Percentiles rank a stretch among this genome's conserved stretches.
Conservation (phyloP, 1,284 basidiomycete genomes). For the Malassezia restricta region DNA sequence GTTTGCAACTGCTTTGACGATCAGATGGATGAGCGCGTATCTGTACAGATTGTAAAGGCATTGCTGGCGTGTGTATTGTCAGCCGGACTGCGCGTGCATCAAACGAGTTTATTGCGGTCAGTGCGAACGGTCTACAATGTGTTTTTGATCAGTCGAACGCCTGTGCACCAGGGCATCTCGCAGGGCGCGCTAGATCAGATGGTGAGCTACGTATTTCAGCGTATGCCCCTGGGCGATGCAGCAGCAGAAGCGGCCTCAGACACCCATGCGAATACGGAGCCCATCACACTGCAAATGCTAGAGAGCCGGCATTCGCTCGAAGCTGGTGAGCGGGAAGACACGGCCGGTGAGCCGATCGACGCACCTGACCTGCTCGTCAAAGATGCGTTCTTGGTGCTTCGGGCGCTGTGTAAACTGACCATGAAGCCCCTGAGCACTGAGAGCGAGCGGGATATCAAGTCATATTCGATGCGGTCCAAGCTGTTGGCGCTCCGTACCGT, state of each 20-base stretch:
- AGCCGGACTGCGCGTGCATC: constrained; percentile 37
- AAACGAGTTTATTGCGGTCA: constrained; percentile 48
- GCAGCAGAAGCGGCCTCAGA: constrained; percentile 3
- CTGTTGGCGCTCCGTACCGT: constrained; percentile 42
- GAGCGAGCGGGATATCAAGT: constrained; percentile 42
- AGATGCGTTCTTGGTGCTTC: constrained; percentile 43
- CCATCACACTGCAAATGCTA: constrained; percentile 31
- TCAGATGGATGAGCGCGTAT: constrained; percentile 34
- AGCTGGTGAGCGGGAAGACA: constrained; percentile 36
- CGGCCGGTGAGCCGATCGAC: constrained; percentile 21
- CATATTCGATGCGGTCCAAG: constrained; percentile 45
- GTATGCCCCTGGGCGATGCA: constrained; percentile 20
- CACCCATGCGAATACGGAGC: not conserved
- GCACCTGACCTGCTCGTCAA: constrained; percentile 43
- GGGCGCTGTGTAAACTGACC: constrained; percentile 44
- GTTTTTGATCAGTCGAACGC: constrained; percentile 38
- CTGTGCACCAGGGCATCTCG: constrained; percentile 41
- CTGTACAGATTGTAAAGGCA: constrained; percentile 45
- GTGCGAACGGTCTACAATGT: constrained; percentile 46
- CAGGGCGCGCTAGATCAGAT: constrained; percentile 44
- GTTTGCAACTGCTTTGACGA: constrained; percentile 43
- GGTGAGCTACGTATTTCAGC: constrained; percentile 41
- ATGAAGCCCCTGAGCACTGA: constrained; percentile 44
- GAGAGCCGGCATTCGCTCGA: constrained; percentile 41
- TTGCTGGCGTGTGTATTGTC: constrained; percentile 40